Evolutionary conservation across 2,329 filamentous ascomycete genomes (phyloP).

Genomic region (Botryosphaeria dothidea): DNA sequence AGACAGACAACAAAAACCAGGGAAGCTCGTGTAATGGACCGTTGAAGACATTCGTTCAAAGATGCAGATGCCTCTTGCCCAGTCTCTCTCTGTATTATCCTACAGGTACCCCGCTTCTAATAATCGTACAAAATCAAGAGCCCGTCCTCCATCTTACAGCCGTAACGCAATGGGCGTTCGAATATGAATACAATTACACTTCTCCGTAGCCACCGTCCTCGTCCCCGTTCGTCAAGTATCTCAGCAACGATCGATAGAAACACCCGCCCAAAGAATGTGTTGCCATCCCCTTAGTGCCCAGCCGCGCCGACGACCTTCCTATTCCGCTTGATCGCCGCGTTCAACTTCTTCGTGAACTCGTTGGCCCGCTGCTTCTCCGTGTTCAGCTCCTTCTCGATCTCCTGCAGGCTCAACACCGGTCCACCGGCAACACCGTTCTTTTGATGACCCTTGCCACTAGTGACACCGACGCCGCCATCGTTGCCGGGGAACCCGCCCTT

Average conservation of each 20-base stretch:
- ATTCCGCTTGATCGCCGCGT: conserved; percentile 38
- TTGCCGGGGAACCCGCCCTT: conserved; percentile 22
- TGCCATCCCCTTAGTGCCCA: not conserved
- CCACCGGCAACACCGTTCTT: conserved; percentile 21
- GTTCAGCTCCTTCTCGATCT: conserved; percentile 38
- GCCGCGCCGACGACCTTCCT: conserved; percentile 19
- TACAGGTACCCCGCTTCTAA: not conserved
- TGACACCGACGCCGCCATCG: not conserved
- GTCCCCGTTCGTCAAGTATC: too few relatives aligned
- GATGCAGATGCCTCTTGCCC: too few relatives aligned
- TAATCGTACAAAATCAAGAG: not conserved
- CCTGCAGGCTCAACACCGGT: conserved; percentile 35
- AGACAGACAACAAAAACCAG: not conserved
- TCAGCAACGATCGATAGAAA: too few relatives aligned
- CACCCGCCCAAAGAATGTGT: too few relatives aligned
- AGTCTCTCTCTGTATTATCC: not conserved
- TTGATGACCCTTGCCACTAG: conserved; percentile 13
- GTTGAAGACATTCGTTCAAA: too few relatives aligned
- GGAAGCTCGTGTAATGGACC: too few relatives aligned
- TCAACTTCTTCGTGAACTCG: conserved; percentile 38
- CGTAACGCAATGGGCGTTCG: not conserved
- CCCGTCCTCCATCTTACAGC: not conserved
- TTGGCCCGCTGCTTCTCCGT: conserved; percentile 38
- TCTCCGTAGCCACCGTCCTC: not conserved
- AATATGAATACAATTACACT: not conserved